Base-by-base conservation (phyloP, 1,284 basidiomycete genomes). In the Testicularia cyperi region DNA sequence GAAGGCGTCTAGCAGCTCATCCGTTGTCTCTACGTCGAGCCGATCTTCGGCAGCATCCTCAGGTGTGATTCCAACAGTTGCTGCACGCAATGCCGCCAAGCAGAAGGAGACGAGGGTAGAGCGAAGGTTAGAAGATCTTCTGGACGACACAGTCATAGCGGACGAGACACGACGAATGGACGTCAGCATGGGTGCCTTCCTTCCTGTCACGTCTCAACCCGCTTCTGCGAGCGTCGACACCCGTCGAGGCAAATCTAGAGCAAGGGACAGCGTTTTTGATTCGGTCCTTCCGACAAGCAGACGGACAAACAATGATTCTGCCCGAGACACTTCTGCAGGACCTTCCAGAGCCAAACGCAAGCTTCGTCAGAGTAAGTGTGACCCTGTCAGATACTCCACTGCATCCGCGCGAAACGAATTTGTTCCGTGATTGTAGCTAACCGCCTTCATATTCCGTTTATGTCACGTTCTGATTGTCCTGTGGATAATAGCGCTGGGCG, bases 41-140 rank as follows among this genome's bases (percentile, higher is more conserved):
- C 44, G 60, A 13, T 54, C 51, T 8, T 64, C 61, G 10, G 51
- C 41, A 12, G 49, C 61, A 38, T 64, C 61, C 5, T 57, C 53
- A 1, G 61, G 45, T 18, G 49, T 64, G 30, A 57, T 64, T 15
- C 61, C 61, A 15, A 54, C 61, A 7, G 46, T 64, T 29, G 61
- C 51, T 16, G 54, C 61, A 6, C 49, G 55, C 29, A 51, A 53
- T 32, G 39, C 58, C 14, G 35, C 45, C 26, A 54, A 43, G 8
- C 32, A 44, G 12, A 45, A 43, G 12, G 24, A 25, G 8, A 30
- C 57, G 21, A 30, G 54, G 15, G 42, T 41, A 4, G 54, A 64
- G 27, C 48, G 49, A 19, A 44, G 61, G 18, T 37, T 64, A 24
- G 54, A 57, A 20, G 61, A 64, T 18, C 18, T 64, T 10, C 33